Evolutionary conservation across 116 monocot species (phyloP).

Genomic region (Posidonia oceanica): DNA sequence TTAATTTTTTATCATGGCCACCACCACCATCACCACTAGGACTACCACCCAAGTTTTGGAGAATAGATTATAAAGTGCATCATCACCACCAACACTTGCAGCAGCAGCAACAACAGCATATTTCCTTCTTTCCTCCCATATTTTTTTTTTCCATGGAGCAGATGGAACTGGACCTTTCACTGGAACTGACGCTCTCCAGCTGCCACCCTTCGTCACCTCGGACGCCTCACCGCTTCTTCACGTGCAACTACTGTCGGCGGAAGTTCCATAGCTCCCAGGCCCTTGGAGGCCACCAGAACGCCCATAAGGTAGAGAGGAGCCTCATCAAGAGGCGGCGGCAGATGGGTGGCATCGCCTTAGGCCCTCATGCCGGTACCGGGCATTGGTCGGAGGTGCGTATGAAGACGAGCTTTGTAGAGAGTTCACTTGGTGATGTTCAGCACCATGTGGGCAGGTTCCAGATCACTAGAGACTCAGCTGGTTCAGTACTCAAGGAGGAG

Average conservation of each 20-base stretch:
- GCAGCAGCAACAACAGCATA: neutral
- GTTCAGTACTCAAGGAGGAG: neutral
- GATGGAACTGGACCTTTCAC: neutral
- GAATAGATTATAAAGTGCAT: no score
- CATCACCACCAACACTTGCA: no score
- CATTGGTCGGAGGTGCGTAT: no score
- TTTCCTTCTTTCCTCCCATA: neutral
- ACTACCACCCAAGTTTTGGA: no score
- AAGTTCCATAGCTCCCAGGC: conserved; percentile 33
- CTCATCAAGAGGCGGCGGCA: no score
- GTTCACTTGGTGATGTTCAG: neutral
- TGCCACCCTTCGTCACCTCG: neutral
- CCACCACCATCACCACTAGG: neutral
- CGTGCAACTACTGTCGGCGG: conserved; percentile 12
- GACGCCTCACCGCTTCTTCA: conserved; percentile 10
- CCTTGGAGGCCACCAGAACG: conserved; percentile 48
- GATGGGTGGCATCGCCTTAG: no score
- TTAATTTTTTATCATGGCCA: neutral
- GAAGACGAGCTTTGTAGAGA: neutral
- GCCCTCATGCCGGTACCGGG: no score
- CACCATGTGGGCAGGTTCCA: conserved; percentile 2
- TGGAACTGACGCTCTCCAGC: conserved; percentile 5
- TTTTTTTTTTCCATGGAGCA: conserved; percentile 1
- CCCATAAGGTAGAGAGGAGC: conserved; percentile 38
- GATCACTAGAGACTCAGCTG: neutral